Percentiles rank a stretch among this genome's conserved stretches.
These are phyloP conservation scores for Xerocomellus chrysenteron DNA, from an alignment of 768 basidiomycete species.

Conservation along the genomic window DNA sequence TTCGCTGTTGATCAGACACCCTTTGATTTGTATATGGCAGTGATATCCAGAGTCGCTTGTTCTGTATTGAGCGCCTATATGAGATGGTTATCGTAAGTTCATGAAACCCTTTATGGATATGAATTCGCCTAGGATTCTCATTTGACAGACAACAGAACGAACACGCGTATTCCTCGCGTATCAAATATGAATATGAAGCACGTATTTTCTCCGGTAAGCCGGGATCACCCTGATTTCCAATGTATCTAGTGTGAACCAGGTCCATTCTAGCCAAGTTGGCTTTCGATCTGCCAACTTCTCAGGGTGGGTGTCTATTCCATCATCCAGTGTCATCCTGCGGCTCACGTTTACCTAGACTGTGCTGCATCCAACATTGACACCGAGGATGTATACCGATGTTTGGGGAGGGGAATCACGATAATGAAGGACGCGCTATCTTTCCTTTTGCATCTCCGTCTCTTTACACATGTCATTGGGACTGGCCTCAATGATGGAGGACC, in stretches of 20 bases:
- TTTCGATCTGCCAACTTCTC: slow-evolving; percentile 23
- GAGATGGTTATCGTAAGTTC: slow-evolving; percentile 19
- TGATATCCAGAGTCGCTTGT: slow-evolving; percentile 12
- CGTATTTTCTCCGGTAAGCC: slow-evolving; percentile 20
- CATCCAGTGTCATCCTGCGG: background rate
- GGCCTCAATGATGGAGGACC: slow-evolving; percentile 19
- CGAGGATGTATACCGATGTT: slow-evolving; percentile 4
- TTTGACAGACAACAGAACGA: slow-evolving; percentile 2
- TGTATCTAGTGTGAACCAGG: background rate
- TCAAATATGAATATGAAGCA: slow-evolving; percentile 21
- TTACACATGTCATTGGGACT: slow-evolving; percentile 16
- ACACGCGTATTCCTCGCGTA: slow-evolving; percentile 12
- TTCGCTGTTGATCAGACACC: background rate
- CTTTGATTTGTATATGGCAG: slow-evolving; percentile 13
- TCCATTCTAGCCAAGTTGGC: slow-evolving; percentile 13
- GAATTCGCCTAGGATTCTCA: background rate
- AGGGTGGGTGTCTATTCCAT: slow-evolving; percentile 9
- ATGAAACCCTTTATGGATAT: background rate
- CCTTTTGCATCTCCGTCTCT: slow-evolving; percentile 24
- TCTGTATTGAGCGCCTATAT: slow-evolving; percentile 17
- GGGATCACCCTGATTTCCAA: background rate
- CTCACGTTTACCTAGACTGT: slow-evolving; percentile 6
- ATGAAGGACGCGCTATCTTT: slow-evolving; percentile 14
- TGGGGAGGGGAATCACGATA: slow-evolving; percentile 12
- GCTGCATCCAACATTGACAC: background rate